These are phyloP conservation scores for Lolium multiflorum DNA, from an alignment of 176 grass and related monocot species.

Conservation along the genomic window DNA sequence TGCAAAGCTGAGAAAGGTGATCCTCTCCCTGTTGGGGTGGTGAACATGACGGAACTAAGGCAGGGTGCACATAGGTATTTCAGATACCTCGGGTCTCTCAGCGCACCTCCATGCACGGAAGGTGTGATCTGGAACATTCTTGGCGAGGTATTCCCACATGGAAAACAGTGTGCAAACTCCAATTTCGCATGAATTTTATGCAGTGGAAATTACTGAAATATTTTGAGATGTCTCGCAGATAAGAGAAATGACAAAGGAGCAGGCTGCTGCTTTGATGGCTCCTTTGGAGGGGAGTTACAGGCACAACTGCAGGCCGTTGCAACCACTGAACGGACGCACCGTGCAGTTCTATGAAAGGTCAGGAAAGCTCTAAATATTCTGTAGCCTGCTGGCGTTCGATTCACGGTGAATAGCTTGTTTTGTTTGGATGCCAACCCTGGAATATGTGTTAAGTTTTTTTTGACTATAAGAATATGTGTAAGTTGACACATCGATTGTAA, in stretches of 20 bases:
- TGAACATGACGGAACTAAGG: constrained; percentile 53
- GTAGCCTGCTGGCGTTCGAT: not conserved
- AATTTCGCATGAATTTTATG: not conserved
- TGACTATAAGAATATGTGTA: not conserved
- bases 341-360: constrained; percentile 59
- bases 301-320: constrained; percentile 63
- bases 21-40: constrained; percentile 47
- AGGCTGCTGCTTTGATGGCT: constrained; percentile 62
- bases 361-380: not conserved
- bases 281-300: constrained; percentile 57
- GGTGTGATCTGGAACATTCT: constrained; percentile 80
- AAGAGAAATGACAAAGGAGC: constrained; percentile 71
- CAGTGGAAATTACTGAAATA: not conserved
- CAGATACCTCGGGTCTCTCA: constrained; percentile 76
- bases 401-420: not conserved
- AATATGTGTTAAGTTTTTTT: not conserved
- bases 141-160: constrained; percentile 45
- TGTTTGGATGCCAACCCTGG: not conserved
- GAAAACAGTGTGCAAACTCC: not conserved
- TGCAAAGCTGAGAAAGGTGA: constrained; percentile 48
- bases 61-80: constrained; percentile 50
- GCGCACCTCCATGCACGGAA: constrained; percentile 87
- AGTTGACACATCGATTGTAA: not conserved
- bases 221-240: constrained; percentile 36
- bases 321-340: constrained; percentile 55